Percentiles rank a stretch among this genome's conserved stretches.
Conservation (phyloP, 805 yeast genomes). For the Candida mattraensis region DNA sequence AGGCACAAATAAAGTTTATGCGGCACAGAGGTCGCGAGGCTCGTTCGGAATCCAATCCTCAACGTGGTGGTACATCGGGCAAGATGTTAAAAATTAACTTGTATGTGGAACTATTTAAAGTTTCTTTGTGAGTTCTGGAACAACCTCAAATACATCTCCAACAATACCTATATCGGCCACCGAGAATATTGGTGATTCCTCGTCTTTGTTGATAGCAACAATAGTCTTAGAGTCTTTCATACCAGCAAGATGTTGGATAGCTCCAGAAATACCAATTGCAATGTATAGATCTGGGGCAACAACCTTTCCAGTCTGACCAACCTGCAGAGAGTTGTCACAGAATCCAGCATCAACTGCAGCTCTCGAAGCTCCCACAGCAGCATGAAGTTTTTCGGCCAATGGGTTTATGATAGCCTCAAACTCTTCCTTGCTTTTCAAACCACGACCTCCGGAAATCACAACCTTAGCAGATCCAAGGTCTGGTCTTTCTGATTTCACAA, state of each 20-base stretch:
- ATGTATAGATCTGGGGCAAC: conserved; percentile 94
- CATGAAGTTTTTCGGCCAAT: conserved; percentile 77
- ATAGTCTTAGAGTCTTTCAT: conserved; percentile 95
- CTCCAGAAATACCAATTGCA: conserved; percentile 95
- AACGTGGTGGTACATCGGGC: too few relatives aligned
- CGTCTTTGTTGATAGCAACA: conserved; percentile 93
- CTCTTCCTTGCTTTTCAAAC: conserved; percentile 84
- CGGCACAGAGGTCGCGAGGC: too few relatives aligned
- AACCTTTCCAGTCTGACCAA: conserved; percentile 97
- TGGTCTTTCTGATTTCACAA: conserved; percentile 81
- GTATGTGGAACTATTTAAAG: conserved; percentile 36
- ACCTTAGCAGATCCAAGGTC: conserved; percentile 80
- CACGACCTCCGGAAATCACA: conserved; percentile 94
- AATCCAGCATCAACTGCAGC: conserved; percentile 97
- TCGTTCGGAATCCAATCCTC: too few relatives aligned
- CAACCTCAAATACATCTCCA: conserved; percentile 80
- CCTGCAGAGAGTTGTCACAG: conserved; percentile 94
- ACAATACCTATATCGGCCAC: conserved; percentile 88
- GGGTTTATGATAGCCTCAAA: conserved; percentile 79
- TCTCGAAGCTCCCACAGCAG: conserved; percentile 96
- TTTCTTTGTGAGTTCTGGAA: conserved; percentile 89
- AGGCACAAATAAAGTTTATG: too few relatives aligned
- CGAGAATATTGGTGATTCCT: conserved; percentile 90
- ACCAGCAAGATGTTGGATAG: conserved; percentile 97
- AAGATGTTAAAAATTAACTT: too few relatives aligned